These are phyloP conservation scores for Cryptococcus deneoformans DNA, from an alignment of 1,284 basidiomycete genomes.

Conservation along the genomic window DNA sequence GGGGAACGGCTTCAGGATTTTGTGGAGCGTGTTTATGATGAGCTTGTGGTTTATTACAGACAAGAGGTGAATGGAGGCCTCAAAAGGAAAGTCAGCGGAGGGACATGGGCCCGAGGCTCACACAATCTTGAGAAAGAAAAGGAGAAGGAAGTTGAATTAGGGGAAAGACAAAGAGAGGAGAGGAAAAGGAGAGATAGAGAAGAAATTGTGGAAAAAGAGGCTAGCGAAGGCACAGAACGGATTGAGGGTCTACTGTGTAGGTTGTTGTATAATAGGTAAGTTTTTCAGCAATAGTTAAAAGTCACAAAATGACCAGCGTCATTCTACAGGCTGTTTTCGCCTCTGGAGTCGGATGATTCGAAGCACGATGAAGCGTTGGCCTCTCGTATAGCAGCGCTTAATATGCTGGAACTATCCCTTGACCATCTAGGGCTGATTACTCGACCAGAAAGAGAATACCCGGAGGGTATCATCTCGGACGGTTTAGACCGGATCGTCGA, in stretches of 20 bases:
- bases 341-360: constrained; percentile 68
- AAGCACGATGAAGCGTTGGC: constrained; percentile 84
- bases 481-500: constrained; percentile 66
- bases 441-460: constrained; percentile 54
- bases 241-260: constrained; percentile 68
- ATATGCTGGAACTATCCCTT: constrained; percentile 79
- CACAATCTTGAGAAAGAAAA: neutral
- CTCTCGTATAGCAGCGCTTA: constrained; percentile 82
- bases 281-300: constrained; percentile 2
- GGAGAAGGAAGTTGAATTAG: constrained; percentile 14
- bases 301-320: neutral
- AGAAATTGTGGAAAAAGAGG: constrained; percentile 44
- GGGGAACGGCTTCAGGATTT: constrained; percentile 68
- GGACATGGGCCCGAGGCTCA: constrained; percentile 10
- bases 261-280: constrained; percentile 68
- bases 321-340: constrained; percentile 58
- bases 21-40: constrained; percentile 61
- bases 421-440: constrained; percentile 78
- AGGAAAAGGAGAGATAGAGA: constrained; percentile 40
- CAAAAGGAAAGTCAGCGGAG: constrained; percentile 34
- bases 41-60: constrained; percentile 50
- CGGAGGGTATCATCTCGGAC: constrained; percentile 51
- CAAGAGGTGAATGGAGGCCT: constrained; percentile 20
- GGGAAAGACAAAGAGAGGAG: constrained; percentile 13
- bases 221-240: constrained; percentile 57